Evolutionary conservation across 2,329 filamentous ascomycete species (phyloP).

Genomic region (Fusarium torulosum): DNA sequence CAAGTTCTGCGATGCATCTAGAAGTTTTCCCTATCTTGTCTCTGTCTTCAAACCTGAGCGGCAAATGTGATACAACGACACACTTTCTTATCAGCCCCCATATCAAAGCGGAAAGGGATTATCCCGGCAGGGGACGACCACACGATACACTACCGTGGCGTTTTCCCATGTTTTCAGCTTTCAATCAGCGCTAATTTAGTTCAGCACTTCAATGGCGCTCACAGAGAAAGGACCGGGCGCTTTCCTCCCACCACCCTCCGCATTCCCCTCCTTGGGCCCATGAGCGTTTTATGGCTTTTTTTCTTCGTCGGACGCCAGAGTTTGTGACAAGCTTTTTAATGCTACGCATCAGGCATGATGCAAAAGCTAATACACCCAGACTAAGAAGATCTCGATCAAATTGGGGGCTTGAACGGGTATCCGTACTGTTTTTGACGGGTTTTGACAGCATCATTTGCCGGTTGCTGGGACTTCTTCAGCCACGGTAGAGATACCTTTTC

Average conservation of each 20-base stretch:
- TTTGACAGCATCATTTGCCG: not conserved
- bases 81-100: not conserved
- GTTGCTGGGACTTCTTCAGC: not conserved
- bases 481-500: not conserved
- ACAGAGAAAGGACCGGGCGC: no score
- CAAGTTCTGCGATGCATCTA: constrained; percentile 6
- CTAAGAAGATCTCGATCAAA: constrained; percentile 7
- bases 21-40: constrained; percentile 1
- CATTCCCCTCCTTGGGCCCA: not conserved
- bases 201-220: not conserved
- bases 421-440: not conserved
- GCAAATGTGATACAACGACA: not conserved
- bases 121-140: no score
- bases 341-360: constrained; percentile 5
- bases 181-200: not conserved
- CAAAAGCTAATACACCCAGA: not conserved
- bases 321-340: constrained; percentile 15
- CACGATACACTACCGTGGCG: not conserved
- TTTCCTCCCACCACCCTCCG: not conserved
- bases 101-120: not conserved
- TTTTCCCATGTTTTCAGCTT: not conserved
- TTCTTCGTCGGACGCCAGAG: not conserved
- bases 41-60: not conserved
- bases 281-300: constrained; percentile 4
- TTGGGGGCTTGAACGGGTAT: not conserved